Evolutionary conservation across 2,329 filamentous ascomycete species (phyloP), one percentile per base, ranked within the genome.

Genomic region (Fusarium pilosicola): DNA sequence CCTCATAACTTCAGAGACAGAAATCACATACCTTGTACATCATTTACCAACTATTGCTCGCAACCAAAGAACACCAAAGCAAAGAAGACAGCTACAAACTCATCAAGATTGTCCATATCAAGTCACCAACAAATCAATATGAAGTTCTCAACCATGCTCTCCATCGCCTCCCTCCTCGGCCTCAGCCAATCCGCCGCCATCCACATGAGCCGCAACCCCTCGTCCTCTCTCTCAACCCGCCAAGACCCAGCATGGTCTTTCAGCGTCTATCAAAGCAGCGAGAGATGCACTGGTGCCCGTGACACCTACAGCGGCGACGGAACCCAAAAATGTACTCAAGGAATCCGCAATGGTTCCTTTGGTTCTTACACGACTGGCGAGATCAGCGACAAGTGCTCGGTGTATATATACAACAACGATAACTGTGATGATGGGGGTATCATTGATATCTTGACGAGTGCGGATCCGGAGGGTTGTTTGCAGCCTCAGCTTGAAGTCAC

Each of bases 81-180:
- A 10, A 36, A 9, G 12, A 24, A 2, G 0, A 6, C 12, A 24
- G 0, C 17, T 17, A 22, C 12, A 13, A 3, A 3, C 8, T 6
- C 49, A 24, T 3, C 12, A 26, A 11, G 2, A 5, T 7, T 20
- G 7, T 2, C 3, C 22, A 5, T 20, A 12, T 7, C n/a, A 52
- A 24, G 5, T 6, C 5, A 3, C 18, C 9, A 7, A 18, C 15
- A 39, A 22, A 14, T 4, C 24, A 39, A 14, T 2, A 55, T 55
- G 52, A 55, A 30, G 12, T 30, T 20, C 36, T 6, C 36, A 30
- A 5, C 12, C 11, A 42, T 55, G 4, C 15, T 41, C 17, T 18
- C 52, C 15, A 10, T 30, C 26, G 30, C 22, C 26, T 41, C 36
- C 4, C 15, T 55, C 26, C 15, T 55, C 22, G 15, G 52, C 11